Base-by-base conservation (phyloP, 495 filamentous ascomycete species). In the Aspergillus nanangensis region DNA sequence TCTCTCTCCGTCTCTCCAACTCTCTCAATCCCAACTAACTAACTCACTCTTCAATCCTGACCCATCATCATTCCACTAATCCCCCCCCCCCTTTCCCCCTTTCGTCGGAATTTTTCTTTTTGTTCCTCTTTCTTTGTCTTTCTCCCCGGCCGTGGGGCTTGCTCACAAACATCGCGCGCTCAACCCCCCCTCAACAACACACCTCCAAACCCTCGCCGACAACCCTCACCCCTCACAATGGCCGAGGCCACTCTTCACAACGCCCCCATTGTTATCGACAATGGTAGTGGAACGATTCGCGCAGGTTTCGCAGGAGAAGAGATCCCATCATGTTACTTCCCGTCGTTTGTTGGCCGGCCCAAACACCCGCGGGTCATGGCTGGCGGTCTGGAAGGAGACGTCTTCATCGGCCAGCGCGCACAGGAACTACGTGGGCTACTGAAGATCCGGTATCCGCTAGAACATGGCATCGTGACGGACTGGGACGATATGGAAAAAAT, bases 401-500 rank as follows among this genome's bases (percentile, higher is more conserved):
- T 94, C 34, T 99, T 99, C 69, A 96, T 99, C 64, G 93, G 93
- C 29, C 83, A 88, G 52, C 83, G 88, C 60, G 91, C 91, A 41
- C 89, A 95, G 58, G 91, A 96, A 55, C 77, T 95, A 57, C 82
- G 93, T 62, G 93, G 93, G 13, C 75, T 99, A 48, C 74, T 99
- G 54, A 97, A 96, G 73, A 90, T 99, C 57, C 79, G 82, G 40
- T 97, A 97, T 59, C 93, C 93, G 33, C 76, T 99, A 45, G 94
- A 96, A 65, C 93, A 99, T 65, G 93, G 93, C 58, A 93, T 97
- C 52, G 93, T 99, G 37, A 99, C 93, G 48, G 91, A 99, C 68
- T 99, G 93, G 93, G 93, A 97, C 57, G 93, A 99, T 60, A 99
- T 99, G 93, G 93, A 97, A 72, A 86, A 88, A 66, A 99, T 99